Conservation (phyloP, 305 asterid species). For the Rubia occidens region DNA sequence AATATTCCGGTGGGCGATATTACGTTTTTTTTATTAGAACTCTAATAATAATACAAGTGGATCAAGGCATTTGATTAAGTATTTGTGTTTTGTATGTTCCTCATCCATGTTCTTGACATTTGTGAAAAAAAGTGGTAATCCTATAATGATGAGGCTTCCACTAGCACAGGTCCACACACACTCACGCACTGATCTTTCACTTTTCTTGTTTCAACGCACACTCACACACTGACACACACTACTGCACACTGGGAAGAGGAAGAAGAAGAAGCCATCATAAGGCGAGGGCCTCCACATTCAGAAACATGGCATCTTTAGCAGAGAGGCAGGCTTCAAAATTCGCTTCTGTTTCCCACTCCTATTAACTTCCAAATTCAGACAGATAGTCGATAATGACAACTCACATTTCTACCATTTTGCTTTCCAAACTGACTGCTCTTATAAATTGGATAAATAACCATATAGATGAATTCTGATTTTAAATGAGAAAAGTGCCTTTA, state of each 20-base stretch:
- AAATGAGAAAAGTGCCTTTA: too few relatives aligned
- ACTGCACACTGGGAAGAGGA: slow-evolving; percentile 16
- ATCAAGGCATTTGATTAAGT: not conserved
- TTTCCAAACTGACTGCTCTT: too few relatives aligned
- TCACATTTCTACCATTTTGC: not conserved
- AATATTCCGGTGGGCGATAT: too few relatives aligned
- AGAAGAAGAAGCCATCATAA: slow-evolving; percentile 10
- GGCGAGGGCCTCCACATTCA: slow-evolving; percentile 10
- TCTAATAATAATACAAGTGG: not conserved
- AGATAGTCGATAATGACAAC: slow-evolving; percentile 1
- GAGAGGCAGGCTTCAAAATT: slow-evolving; percentile 10
- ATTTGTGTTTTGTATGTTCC: not conserved
- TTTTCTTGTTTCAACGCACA: slow-evolving; percentile 12
- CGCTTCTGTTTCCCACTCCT: slow-evolving; percentile 29
- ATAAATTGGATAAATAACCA: too few relatives aligned
- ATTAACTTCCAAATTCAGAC: slow-evolving; percentile 26
- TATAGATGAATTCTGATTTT: too few relatives aligned
- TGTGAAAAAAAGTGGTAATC: slow-evolving; percentile 11
- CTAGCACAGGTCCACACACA: slow-evolving; percentile 19
- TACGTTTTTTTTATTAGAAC: too few relatives aligned
- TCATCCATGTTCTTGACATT: slow-evolving; percentile 22
- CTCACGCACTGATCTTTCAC: slow-evolving; percentile 17
- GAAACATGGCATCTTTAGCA: slow-evolving; percentile 19
- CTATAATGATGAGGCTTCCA: slow-evolving; percentile 25
- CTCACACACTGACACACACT: slow-evolving; percentile 18